Evolutionary conservation across 192 early-diverging fungal species (phyloP).

Genomic region (Coemansia aciculifera): DNA sequence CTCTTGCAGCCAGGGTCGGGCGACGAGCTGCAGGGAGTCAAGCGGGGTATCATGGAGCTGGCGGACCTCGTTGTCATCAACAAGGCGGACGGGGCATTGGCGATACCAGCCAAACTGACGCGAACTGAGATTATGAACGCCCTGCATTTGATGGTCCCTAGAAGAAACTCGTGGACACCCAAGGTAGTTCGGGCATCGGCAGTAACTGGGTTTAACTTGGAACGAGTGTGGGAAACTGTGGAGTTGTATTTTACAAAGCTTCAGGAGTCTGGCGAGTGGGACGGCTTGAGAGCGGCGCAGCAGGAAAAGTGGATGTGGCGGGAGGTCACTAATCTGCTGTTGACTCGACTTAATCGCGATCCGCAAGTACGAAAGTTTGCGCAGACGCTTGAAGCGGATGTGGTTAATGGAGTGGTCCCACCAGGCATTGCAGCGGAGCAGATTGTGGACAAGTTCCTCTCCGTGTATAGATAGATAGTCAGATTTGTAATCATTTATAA

Average conservation of each 20-base stretch:
- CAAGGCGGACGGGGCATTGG: slow-evolving; percentile 75
- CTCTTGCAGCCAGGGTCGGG: slow-evolving; percentile 79
- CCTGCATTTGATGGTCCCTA: slow-evolving; percentile 35
- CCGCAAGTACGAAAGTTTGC: slow-evolving; percentile 12
- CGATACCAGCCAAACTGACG: slow-evolving; percentile 62
- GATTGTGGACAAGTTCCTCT: slow-evolving; percentile 30
- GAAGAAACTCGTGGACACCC: slow-evolving; percentile 27
- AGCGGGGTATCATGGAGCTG: slow-evolving; percentile 86
- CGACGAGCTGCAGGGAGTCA: slow-evolving; percentile 88
- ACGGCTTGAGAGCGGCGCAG: slow-evolving; percentile 30
- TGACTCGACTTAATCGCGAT: slow-evolving; percentile 20
- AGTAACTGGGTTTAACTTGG: slow-evolving; percentile 33
- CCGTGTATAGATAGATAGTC: not conserved
- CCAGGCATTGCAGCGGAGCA: slow-evolving; percentile 39
- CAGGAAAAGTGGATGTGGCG: slow-evolving; percentile 50
- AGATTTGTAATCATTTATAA: not conserved
- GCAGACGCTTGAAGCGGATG: slow-evolving; percentile 16
- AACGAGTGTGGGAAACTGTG: slow-evolving; percentile 37
- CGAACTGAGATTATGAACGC: slow-evolving; percentile 57
- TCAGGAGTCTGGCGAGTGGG: slow-evolving; percentile 32
- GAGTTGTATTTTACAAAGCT: slow-evolving; percentile 25
- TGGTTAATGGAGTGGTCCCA: slow-evolving; percentile 17
- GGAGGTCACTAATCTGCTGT: slow-evolving; percentile 32
- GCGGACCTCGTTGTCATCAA: slow-evolving; percentile 81
- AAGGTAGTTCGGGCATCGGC: slow-evolving; percentile 45